Evolutionary conservation across 78 protist species (phyloP).

Genomic region (Cavenderia fasciculata): DNA sequence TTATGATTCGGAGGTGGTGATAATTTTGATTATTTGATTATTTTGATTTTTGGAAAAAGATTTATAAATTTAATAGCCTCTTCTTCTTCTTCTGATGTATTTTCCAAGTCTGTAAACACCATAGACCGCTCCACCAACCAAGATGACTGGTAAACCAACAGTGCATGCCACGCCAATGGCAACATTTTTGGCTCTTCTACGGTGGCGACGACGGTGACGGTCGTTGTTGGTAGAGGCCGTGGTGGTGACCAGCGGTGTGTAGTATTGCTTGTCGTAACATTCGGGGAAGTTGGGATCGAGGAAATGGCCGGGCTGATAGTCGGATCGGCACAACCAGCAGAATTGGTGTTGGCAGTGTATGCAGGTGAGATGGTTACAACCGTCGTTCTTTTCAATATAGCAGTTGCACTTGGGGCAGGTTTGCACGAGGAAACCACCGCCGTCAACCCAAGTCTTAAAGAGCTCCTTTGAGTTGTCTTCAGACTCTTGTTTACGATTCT

Average conservation of each 20-base stretch:
- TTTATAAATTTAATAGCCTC: no score
- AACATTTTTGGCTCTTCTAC: slow-evolving; percentile 16
- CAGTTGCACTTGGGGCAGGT: slow-evolving; percentile 43
- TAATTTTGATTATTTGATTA: no score
- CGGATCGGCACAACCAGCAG: slow-evolving; percentile 50
- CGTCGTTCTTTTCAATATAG: slow-evolving; percentile 70
- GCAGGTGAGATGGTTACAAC: slow-evolving; percentile 74
- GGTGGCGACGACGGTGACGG: background rate
- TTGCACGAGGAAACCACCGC: slow-evolving; percentile 11
- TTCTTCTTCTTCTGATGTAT: slow-evolving; percentile 22
- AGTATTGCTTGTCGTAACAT: slow-evolving; percentile 59
- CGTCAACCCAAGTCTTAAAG: background rate
- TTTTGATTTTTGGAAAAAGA: no score
- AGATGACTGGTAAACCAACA: slow-evolving; percentile 22
- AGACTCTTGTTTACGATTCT: slow-evolving; percentile 23
- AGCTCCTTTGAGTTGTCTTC: background rate
- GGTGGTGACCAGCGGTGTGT: background rate
- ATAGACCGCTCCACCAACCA: slow-evolving; percentile 40
- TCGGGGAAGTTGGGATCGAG: slow-evolving; percentile 36
- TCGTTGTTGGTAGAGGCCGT: background rate
- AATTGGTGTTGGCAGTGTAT: slow-evolving; percentile 36
- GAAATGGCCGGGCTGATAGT: slow-evolving; percentile 32
- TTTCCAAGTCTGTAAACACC: slow-evolving; percentile 6
- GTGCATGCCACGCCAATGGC: slow-evolving; percentile 14
- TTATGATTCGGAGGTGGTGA: no score